Evolutionary conservation across 768 basidiomycete genomes (phyloP), one percentile per base, ranked within the genome.

Genomic region (Mycena chlorophos): DNA sequence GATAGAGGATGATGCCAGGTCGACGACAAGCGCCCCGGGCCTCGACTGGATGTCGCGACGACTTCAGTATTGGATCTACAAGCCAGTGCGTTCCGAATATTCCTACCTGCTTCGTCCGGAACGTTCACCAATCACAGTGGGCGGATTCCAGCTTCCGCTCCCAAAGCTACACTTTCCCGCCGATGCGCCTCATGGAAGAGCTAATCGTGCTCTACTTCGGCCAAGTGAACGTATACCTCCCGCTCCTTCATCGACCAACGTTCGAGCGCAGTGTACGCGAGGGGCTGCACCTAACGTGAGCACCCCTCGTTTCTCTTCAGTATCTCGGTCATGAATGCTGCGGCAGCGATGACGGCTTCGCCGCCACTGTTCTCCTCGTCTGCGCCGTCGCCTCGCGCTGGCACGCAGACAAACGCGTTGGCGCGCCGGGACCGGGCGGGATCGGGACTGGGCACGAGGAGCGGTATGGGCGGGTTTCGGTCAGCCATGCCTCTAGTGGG

Each of bases 191-290:
- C 42, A 72, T 81, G 14, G 39, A 56, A 6, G 40, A 61, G 0
- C 76, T 94, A 34, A 69, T 91, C 31, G 78, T 86, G 30, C 69
- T 83, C 23, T 93, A 87, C 63, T 96, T 94, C 65, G 55, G 57
- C 1, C 58, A 79, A 29, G 52, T 78, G 55, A 88, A 92, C 63
- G 55, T 77, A n/a, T 73, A 79, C 51, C 63, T 81, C 0, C 90
- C 91, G 1, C 75, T 94, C 3, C 74, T 96, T 4, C 91, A 94
- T 62, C 79, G 84, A 3, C 84, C 84, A 0, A 81, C 81, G 4
- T 91, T 94, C 60, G 78, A 85, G 34, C 71, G 73, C 22, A 71
- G 75, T 17, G 61, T 87, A 22, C 62, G 60, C 1, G 76, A 80
- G 3, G 78, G 78, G 0, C 62, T 83, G 2, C 84, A 90, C 62